Conservation (phyloP, 805 yeast species). For the Candida orba region DNA sequence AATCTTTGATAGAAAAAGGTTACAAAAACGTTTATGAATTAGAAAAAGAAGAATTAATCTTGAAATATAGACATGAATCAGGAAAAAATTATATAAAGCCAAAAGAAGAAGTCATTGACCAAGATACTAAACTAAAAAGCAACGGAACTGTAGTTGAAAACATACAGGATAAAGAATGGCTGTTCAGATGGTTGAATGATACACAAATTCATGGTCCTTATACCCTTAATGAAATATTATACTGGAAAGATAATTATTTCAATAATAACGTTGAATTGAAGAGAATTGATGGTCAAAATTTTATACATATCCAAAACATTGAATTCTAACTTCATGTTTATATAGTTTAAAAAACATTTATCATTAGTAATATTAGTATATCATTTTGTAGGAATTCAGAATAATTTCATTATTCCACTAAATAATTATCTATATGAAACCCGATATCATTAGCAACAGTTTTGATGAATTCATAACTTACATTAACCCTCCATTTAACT, state of each 20-base stretch:
- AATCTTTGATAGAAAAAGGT: constrained; percentile 36
- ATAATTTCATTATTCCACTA: constrained; percentile 28
- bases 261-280: constrained; percentile 37
- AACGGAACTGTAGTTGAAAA: constrained; percentile 9
- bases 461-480: constrained; percentile 57
- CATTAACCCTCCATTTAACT: constrained; percentile 73
- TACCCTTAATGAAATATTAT: constrained; percentile 37
- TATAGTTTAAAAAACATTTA: no score
- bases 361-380: no score
- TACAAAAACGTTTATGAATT: constrained; percentile 42
- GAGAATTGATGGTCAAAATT: constrained; percentile 16
- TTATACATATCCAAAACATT: constrained; percentile 10
- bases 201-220: constrained; percentile 46
- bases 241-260: constrained; percentile 45
- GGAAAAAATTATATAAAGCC: constrained; percentile 28
- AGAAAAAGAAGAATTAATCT: constrained; percentile 47
- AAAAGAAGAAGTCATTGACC: not conserved
- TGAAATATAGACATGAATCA: constrained; percentile 35
- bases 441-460: constrained; percentile 55
- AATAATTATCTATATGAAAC: constrained; percentile 59
- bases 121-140: not conserved
- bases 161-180: constrained; percentile 31
- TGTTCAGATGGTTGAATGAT: constrained; percentile 39
- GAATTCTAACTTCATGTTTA: no score
- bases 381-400: no score